Evolutionary conservation across 148 eudicot species (phyloP).

Genomic region (Rhododendron mucronatum): DNA sequence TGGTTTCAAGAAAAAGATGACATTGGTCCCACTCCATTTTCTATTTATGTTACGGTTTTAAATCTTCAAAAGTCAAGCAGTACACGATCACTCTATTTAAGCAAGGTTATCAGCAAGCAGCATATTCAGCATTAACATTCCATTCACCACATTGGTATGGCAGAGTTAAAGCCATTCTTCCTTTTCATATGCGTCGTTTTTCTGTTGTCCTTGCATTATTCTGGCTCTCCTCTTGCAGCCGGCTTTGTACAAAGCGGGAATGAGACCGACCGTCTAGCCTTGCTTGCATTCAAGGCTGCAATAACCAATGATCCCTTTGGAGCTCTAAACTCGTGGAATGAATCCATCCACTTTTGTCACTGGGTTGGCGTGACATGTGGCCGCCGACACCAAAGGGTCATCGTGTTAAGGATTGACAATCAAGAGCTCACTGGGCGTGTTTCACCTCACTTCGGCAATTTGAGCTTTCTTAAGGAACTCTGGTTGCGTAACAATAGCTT

Average conservation of each 20-base stretch:
- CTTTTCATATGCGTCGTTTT: not conserved
- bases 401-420: not conserved
- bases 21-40: too few relatives aligned
- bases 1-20: too few relatives aligned
- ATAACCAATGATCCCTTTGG: not conserved
- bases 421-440: not conserved
- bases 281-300: not conserved
- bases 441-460: not conserved
- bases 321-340: not conserved
- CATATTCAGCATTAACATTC: too few relatives aligned
- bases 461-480: not conserved
- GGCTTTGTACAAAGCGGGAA: not conserved
- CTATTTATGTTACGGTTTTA: too few relatives aligned
- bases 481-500: not conserved
- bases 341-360: not conserved
- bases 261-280: not conserved
- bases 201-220: too few relatives aligned
- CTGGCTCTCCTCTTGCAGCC: not conserved
- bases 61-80: too few relatives aligned
- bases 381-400: not conserved
- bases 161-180: not conserved
- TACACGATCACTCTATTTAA: too few relatives aligned
- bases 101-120: too few relatives aligned
- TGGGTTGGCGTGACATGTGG: not conserved
- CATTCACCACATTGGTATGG: not conserved